phyloP scores from a whole-genome alignment of 2,329 filamentous ascomycete genomes.

The Mycosphaerelloides madeirae region DNA sequence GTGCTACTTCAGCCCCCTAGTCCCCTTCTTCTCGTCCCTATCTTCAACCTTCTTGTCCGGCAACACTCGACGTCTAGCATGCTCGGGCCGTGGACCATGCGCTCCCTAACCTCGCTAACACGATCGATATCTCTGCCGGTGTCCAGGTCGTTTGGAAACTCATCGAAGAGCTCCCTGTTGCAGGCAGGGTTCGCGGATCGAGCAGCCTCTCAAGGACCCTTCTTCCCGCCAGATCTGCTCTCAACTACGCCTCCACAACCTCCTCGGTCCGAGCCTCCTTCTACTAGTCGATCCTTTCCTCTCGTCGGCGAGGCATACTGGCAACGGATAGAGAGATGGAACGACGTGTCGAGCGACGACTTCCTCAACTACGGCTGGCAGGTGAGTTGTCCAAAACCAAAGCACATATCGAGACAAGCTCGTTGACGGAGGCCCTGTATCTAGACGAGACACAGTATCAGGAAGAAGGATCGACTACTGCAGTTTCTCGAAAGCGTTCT shows the following conservation, averaged over 20 bases:
- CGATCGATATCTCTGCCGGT: neutral
- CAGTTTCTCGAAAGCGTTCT: conserved; percentile 49
- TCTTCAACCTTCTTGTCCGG: too few species aligned
- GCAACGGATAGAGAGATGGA: conserved; percentile 37
- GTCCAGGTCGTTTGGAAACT: too few species aligned
- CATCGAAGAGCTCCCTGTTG: too few species aligned
- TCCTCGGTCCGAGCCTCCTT: neutral
- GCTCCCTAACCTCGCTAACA: neutral
- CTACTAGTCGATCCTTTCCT: neutral
- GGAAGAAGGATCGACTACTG: conserved; percentile 44
- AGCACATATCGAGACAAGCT: neutral
- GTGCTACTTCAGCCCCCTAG: too few species aligned
- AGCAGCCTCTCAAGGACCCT: neutral
- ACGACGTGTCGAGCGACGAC: conserved; percentile 42
- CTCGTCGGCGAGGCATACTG: conserved; percentile 11
- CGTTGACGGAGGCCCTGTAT: conserved; percentile 3
- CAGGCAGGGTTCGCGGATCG: neutral
- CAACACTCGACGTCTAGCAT: too few species aligned
- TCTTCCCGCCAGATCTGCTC: neutral
- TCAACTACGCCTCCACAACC: neutral
- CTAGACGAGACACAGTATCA: conserved; percentile 49
- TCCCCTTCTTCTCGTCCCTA: too few species aligned
- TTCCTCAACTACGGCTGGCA: conserved; percentile 55
- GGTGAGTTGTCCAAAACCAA: conserved; percentile 37
- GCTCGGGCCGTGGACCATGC: too few species aligned